Conservation (phyloP, 192 early-diverging fungal species). For the Coemansia sp. region DNA sequence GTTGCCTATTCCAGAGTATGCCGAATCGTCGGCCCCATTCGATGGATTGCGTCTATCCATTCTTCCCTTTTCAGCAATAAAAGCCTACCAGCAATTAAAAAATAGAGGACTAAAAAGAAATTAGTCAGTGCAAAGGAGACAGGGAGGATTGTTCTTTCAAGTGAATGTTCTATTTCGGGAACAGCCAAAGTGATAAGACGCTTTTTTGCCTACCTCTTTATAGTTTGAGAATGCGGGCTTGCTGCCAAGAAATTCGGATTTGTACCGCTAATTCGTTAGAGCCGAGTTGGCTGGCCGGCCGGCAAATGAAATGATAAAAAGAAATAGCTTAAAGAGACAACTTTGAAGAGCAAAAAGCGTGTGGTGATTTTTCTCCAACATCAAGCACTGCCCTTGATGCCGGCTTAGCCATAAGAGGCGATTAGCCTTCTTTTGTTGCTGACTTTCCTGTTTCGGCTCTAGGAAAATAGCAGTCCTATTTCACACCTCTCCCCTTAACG, state of each 20-base stretch:
- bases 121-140: too few relatives aligned
- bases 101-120: not conserved
- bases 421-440: not conserved
- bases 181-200: too few relatives aligned
- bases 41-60: conserved; percentile 33
- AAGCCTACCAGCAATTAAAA: not conserved
- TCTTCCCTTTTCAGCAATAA: conserved; percentile 16
- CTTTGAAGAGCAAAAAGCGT: too few relatives aligned
- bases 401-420: not conserved
- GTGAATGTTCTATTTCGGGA: too few relatives aligned
- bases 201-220: too few relatives aligned
- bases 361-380: too few relatives aligned
- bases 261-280: not conserved
- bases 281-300: too few relatives aligned
- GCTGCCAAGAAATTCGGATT: too few relatives aligned
- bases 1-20: too few relatives aligned
- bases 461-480: not conserved
- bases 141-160: too few relatives aligned
- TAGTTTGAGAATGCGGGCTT: too few relatives aligned
- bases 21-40: conserved; percentile 11
- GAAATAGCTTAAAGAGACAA: not conserved
- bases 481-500: not conserved
- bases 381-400: too few relatives aligned
- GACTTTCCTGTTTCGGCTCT: not conserved
- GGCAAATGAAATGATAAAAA: not conserved